These are phyloP conservation scores for Conringia planisiliqua DNA, from an alignment of 345 rosid genomes.

Conservation along the genomic window DNA sequence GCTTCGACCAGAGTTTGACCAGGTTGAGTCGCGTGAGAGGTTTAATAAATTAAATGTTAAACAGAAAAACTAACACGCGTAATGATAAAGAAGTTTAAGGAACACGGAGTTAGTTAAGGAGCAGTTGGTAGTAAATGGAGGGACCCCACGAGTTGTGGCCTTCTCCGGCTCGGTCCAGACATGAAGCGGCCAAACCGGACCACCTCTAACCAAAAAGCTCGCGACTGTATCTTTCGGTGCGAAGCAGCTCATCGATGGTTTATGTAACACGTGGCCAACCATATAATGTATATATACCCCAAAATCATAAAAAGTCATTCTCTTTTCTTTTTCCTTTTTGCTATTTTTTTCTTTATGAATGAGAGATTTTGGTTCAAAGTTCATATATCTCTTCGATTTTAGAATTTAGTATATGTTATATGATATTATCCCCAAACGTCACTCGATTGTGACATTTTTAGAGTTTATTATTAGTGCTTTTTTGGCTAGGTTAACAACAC, in stretches of 20 bases:
- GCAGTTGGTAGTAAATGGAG: slow-evolving; percentile 11
- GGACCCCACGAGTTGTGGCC: slow-evolving; percentile 12
- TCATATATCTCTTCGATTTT: not conserved
- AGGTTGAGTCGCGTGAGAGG: slow-evolving; percentile 2
- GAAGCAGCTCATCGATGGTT: not conserved
- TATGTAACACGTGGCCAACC: slow-evolving; percentile 6
- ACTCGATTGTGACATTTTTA: not conserved
- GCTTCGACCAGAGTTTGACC: not conserved
- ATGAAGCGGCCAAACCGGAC: slow-evolving; percentile 23
- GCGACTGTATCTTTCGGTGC: slow-evolving; percentile 23
- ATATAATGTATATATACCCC: slow-evolving; percentile 6
- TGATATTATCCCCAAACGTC: not conserved
- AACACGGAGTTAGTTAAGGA: slow-evolving; percentile 26
- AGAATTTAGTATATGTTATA: not conserved
- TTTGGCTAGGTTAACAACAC: not conserved
- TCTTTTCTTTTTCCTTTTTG: not conserved
- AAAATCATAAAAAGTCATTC: not conserved
- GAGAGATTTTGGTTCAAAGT: not conserved
- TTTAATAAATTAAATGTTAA: not conserved
- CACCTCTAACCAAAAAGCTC: slow-evolving; percentile 14
- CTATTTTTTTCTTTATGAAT: not conserved
- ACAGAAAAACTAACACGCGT: slow-evolving; percentile 1
- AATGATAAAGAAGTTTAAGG: slow-evolving; percentile 11
- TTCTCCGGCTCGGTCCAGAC: slow-evolving; percentile 23
- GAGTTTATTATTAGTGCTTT: not conserved